These are phyloP conservation scores for Starmerella bombi DNA, from an alignment of 805 yeast genomes.

Conservation along the genomic window DNA sequence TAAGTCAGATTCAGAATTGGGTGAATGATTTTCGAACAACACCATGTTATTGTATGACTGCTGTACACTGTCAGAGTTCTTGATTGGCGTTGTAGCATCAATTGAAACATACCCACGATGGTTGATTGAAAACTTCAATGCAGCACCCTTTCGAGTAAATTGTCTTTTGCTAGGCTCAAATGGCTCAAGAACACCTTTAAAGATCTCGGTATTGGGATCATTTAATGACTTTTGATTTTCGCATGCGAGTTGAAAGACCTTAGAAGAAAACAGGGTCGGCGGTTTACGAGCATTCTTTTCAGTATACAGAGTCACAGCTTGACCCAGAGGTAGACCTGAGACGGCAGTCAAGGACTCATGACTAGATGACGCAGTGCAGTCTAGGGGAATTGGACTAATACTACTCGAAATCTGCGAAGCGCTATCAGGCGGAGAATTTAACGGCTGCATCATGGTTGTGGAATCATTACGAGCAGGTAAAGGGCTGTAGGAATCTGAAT, in stretches of 20 bases:
- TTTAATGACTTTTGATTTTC: background rate
- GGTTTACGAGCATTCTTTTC: background rate
- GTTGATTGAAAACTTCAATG: conserved; percentile 10
- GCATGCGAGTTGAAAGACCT: conserved; percentile 8
- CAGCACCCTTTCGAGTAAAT: conserved; percentile 6
- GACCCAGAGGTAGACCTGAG: too few species aligned
- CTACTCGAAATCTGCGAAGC: too few species aligned
- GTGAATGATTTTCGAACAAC: background rate
- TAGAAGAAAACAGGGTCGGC: conserved; percentile 6
- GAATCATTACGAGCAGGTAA: too few species aligned
- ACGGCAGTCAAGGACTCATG: too few species aligned
- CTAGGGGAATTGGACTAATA: too few species aligned
- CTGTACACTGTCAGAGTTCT: background rate
- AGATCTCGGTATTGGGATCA: background rate
- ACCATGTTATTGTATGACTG: too few species aligned
- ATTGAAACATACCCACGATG: conserved; percentile 7
- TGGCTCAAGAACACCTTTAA: background rate
- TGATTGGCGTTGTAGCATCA: background rate
- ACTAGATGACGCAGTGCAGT: too few species aligned
- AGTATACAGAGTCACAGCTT: background rate
- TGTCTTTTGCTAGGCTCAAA: conserved; percentile 1
- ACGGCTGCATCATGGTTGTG: too few species aligned
- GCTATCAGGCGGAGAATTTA: too few species aligned
- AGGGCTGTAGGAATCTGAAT: too few species aligned
- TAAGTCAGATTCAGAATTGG: background rate